Conservation (phyloP, 768 basidiomycete genomes). For the Mrakia frigida region DNA sequence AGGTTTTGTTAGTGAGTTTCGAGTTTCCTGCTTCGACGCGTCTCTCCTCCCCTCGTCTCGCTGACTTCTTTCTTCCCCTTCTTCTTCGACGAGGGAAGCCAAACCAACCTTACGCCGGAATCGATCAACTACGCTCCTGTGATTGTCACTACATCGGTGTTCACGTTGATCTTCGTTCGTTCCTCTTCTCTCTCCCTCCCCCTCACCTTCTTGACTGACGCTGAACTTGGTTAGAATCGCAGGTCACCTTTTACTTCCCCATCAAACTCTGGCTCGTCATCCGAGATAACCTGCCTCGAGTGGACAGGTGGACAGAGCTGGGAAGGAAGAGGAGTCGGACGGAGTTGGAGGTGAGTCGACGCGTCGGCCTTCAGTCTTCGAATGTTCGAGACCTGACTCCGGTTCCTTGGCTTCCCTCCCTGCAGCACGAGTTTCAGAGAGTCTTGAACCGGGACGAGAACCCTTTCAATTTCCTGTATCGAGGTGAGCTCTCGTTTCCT, state of each 20-base stretch:
- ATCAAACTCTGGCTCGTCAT: conserved; percentile 58
- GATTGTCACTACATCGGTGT: conserved; percentile 55
- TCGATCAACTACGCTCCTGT: conserved; percentile 65
- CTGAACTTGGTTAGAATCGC: background rate
- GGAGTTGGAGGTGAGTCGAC: conserved; percentile 56
- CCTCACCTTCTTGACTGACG: background rate
- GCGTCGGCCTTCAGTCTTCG: background rate
- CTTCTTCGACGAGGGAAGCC: conserved; percentile 49
- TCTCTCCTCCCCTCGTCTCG: background rate
- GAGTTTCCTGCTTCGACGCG: conserved; percentile 43
- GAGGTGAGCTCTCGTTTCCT: conserved; percentile 48
- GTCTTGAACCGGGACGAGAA: conserved; percentile 59
- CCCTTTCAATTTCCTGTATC: conserved; percentile 67
- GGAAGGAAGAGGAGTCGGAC: conserved; percentile 55
- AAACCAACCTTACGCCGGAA: conserved; percentile 67
- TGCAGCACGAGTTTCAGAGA: conserved; percentile 59
- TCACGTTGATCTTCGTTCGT: conserved; percentile 55
- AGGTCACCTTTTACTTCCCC: conserved; percentile 70
- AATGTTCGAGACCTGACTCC: background rate
- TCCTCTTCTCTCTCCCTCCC: too few relatives aligned
- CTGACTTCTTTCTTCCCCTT: conserved; percentile 38
- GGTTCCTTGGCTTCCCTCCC: background rate
- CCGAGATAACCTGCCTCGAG: conserved; percentile 55
- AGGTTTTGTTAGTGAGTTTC: conserved; percentile 22
- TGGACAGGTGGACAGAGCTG: conserved; percentile 66